Conservation (phyloP, 169 alveolate genomes). For the Cryptosporidium muris region DNA sequence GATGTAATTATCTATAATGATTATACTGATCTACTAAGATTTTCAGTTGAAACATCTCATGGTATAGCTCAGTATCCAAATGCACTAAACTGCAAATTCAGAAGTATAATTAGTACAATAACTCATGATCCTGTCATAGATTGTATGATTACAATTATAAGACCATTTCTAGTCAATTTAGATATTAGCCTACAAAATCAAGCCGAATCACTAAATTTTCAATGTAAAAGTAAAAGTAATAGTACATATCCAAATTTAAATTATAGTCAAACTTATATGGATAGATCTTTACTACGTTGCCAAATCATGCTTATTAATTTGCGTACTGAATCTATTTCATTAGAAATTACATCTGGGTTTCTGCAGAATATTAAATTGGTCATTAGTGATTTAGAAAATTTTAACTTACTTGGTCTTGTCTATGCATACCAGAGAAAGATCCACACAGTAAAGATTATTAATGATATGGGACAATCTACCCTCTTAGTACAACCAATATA, state of each 20-base stretch:
- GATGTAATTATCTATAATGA: constrained; percentile 57
- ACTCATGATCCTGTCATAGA: constrained; percentile 70
- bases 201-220: background rate
- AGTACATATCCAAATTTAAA: background rate
- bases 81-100: constrained; percentile 10
- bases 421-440: constrained; percentile 53
- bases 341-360: constrained; percentile 63
- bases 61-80: constrained; percentile 20
- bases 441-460: constrained; percentile 21
- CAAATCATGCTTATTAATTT: constrained; percentile 16
- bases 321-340: constrained; percentile 52
- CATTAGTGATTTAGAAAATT: constrained; percentile 22
- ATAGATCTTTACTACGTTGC: background rate
- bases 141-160: constrained; percentile 49
- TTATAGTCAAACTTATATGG: background rate
- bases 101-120: constrained; percentile 43
- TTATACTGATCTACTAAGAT: constrained; percentile 19
- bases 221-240: background rate
- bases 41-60: constrained; percentile 21
- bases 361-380: constrained; percentile 37
- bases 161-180: constrained; percentile 40
- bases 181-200: background rate
- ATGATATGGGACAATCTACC: constrained; percentile 60
- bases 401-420: constrained; percentile 40
- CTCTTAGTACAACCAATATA: constrained; percentile 32